Evolutionary conservation across 306 rosid species (phyloP).

Genomic region (Ormosia semicastrata): DNA sequence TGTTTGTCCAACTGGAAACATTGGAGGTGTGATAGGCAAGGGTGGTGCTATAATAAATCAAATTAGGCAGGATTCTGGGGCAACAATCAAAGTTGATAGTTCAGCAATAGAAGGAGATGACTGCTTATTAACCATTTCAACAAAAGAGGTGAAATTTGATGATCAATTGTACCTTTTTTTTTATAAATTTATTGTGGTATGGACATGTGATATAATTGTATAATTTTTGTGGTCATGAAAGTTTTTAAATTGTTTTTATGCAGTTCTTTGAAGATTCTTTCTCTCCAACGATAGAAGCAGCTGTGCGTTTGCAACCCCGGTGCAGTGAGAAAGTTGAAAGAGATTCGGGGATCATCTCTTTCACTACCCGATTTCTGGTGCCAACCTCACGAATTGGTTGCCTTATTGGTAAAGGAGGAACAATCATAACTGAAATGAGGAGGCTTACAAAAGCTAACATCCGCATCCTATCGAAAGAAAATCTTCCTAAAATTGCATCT

Average conservation of each 20-base stretch:
- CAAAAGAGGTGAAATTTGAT: slow-evolving; percentile 73
- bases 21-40: slow-evolving; percentile 98
- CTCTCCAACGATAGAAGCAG: slow-evolving; percentile 88
- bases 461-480: slow-evolving; percentile 83
- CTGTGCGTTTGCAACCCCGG: slow-evolving; percentile 93
- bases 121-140: slow-evolving; percentile 74
- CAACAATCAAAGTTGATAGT: slow-evolving; percentile 93
- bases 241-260: slow-evolving; percentile 20
- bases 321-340: slow-evolving; percentile 95
- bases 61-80: slow-evolving; percentile 93
- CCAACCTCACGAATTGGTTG: slow-evolving; percentile 95
- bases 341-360: slow-evolving; percentile 93
- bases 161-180: neutral
- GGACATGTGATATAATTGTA: neutral
- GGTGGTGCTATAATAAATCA: slow-evolving; percentile 93
- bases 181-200: neutral
- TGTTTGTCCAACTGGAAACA: slow-evolving; percentile 84
- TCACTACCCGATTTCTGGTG: slow-evolving; percentile 88
- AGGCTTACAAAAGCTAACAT: slow-evolving; percentile 89
- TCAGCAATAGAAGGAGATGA: slow-evolving; percentile 83
- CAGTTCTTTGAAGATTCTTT: slow-evolving; percentile 85
- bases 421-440: slow-evolving; percentile 93
- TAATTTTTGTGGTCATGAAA: slow-evolving; percentile 16
- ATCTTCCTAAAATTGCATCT: slow-evolving; percentile 90
- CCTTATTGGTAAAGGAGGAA: slow-evolving; percentile 97